These are phyloP conservation scores for Fomitopsis betulina DNA, from an alignment of 1,284 basidiomycete species.

Conservation along the genomic window DNA sequence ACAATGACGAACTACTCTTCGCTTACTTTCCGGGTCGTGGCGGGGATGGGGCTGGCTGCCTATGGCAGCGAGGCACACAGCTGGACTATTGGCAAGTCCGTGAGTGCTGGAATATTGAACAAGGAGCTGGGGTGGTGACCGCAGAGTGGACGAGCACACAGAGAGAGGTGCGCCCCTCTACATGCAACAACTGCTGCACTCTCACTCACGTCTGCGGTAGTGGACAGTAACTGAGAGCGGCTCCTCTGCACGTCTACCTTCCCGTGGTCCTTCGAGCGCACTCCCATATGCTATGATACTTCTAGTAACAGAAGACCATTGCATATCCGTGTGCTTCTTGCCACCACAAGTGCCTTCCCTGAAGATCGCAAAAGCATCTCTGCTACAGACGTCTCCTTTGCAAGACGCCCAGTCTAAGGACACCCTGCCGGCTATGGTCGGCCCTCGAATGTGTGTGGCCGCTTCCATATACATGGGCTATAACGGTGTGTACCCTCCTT, in stretches of 20 bases:
- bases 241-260: slow-evolving; percentile 25
- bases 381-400: slow-evolving; percentile 15
- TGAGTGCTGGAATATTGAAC: slow-evolving; percentile 51
- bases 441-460: slow-evolving; percentile 44
- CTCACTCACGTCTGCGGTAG: slow-evolving; percentile 11
- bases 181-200: not conserved
- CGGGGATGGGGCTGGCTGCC: slow-evolving; percentile 52
- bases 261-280: slow-evolving; percentile 25
- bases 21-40: slow-evolving; percentile 65
- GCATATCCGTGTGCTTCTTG: slow-evolving; percentile 22
- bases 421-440: slow-evolving; percentile 35
- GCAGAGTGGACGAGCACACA: slow-evolving; percentile 56
- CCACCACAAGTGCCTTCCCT: slow-evolving; percentile 15
- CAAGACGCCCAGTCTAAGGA: slow-evolving; percentile 20
- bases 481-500: slow-evolving; percentile 39
- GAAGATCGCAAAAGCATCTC: slow-evolving; percentile 18
- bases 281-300: slow-evolving; percentile 23
- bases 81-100: slow-evolving; percentile 59
- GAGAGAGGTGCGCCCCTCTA: slow-evolving; percentile 48
- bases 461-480: slow-evolving; percentile 65
- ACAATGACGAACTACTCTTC: slow-evolving; percentile 60
- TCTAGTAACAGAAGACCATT: slow-evolving; percentile 29
- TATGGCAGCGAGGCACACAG: slow-evolving; percentile 56
- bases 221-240: slow-evolving; percentile 28
- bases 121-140: slow-evolving; percentile 52